These are phyloP conservation scores for Moesziomyces sp. DNA, from an alignment of 1,284 basidiomycete species.

Conservation along the genomic window DNA sequence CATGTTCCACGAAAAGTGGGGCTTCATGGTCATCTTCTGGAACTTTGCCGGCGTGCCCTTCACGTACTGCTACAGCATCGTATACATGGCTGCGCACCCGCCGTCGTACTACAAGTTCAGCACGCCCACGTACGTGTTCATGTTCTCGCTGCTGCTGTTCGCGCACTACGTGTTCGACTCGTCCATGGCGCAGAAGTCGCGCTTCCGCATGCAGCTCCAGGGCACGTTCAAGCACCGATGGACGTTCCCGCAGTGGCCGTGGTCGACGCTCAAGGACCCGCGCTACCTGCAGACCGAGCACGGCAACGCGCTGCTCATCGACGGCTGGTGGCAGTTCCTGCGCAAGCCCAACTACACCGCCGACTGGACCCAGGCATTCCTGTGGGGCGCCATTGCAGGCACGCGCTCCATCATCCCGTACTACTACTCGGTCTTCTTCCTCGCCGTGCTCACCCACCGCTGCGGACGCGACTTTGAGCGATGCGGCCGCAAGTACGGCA, in stretches of 20 bases:
- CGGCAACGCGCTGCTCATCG: slow-evolving; percentile 86
- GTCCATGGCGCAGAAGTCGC: slow-evolving; percentile 95
- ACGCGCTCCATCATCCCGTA: slow-evolving; percentile 87
- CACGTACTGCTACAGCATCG: slow-evolving; percentile 82
- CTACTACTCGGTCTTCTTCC: slow-evolving; percentile 73
- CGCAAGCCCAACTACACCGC: slow-evolving; percentile 71
- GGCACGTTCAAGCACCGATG: slow-evolving; percentile 81
- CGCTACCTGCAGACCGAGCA: slow-evolving; percentile 92
- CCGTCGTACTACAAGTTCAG: slow-evolving; percentile 88
- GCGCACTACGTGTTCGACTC: slow-evolving; percentile 77
- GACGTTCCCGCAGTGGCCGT: slow-evolving; percentile 92
- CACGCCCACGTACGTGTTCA: slow-evolving; percentile 76
- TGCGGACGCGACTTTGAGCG: slow-evolving; percentile 69
- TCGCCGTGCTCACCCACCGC: slow-evolving; percentile 62
- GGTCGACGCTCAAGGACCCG: slow-evolving; percentile 86
- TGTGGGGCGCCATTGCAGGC: slow-evolving; percentile 89
- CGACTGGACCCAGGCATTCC: slow-evolving; percentile 80
- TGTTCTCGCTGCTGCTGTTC: slow-evolving; percentile 59
- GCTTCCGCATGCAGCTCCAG: slow-evolving; percentile 94
- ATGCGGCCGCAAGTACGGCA: slow-evolving; percentile 81
- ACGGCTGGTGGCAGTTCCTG: slow-evolving; percentile 85
- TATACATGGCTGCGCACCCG: slow-evolving; percentile 97
- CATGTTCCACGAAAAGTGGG: slow-evolving; percentile 68
- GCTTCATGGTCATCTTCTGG: slow-evolving; percentile 70
- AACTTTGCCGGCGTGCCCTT: slow-evolving; percentile 87